These are phyloP conservation scores for Spatholobus suberectus DNA, from an alignment of 306 rosid genomes.

Conservation along the genomic window DNA sequence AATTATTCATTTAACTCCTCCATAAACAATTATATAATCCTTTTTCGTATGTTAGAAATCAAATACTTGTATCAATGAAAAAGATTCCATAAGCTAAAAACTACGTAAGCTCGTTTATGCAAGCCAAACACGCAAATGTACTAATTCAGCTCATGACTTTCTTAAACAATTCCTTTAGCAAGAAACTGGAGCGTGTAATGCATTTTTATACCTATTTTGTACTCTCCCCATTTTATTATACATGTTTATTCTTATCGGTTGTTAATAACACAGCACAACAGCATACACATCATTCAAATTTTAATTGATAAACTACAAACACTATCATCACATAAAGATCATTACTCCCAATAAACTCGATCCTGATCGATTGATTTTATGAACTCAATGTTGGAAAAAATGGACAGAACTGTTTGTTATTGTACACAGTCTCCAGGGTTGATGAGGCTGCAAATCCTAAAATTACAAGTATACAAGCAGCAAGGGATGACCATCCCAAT, in stretches of 20 bases:
- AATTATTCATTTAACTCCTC: too few relatives aligned
- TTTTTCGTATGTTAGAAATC: too few relatives aligned
- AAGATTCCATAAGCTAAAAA: too few relatives aligned
- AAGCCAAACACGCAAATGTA: too few relatives aligned
- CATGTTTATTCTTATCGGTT: background rate
- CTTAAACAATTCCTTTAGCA: too few relatives aligned
- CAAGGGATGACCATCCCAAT: constrained; percentile 40
- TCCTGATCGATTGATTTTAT: constrained; percentile 29
- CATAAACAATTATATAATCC: too few relatives aligned
- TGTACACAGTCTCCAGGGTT: constrained; percentile 39
- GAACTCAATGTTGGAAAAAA: constrained; percentile 30
- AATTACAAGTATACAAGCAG: constrained; percentile 44
- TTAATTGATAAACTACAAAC: constrained; percentile 5
- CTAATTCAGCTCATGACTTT: too few relatives aligned
- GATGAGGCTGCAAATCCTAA: constrained; percentile 43
- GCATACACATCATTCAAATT: background rate
- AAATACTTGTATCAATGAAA: too few relatives aligned
- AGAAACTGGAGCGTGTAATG: too few relatives aligned
- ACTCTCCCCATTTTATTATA: background rate
- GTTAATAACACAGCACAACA: background rate
- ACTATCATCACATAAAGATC: background rate
- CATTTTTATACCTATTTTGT: background rate
- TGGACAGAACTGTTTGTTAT: constrained; percentile 35
- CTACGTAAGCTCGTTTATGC: too few relatives aligned
- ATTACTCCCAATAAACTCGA: background rate